Percentiles rank a stretch among this genome's conserved stretches.
Evolutionary conservation across 495 filamentous ascomycete species (phyloP).

Genomic region (Polyplosphaeria fusca): DNA sequence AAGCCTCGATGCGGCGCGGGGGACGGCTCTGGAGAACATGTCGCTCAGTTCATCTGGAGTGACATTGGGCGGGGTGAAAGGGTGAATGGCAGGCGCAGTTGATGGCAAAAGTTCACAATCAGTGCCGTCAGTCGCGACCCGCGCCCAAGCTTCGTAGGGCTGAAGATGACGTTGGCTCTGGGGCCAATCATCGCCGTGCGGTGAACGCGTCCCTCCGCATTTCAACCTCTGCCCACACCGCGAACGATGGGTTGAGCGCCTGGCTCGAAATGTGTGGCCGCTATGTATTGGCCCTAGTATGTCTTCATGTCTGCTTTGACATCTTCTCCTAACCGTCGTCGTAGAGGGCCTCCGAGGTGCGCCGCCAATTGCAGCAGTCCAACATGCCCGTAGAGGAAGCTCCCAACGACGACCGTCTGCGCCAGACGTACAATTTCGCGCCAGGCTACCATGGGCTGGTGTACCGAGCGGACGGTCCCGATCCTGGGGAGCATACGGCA

Average conservation of each 20-base stretch:
- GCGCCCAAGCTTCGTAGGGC: constrained; percentile 16
- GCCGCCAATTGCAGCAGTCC: constrained; percentile 65
- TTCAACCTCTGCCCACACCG: background rate
- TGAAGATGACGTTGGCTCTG: constrained; percentile 22
- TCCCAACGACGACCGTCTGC: constrained; percentile 66
- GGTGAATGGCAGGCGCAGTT: background rate
- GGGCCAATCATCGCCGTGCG: constrained; percentile 15
- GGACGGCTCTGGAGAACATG: constrained; percentile 27
- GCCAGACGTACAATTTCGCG: constrained; percentile 89
- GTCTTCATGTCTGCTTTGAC: constrained; percentile 30
- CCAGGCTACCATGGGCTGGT: constrained; percentile 82
- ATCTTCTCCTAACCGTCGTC: constrained; percentile 38
- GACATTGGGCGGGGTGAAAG: too few species aligned
- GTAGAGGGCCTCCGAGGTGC: constrained; percentile 62
- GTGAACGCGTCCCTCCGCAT: background rate
- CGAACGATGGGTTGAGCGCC: constrained; percentile 23
- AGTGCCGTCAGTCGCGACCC: background rate
- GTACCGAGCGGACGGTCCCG: constrained; percentile 72
- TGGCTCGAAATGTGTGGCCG: constrained; percentile 73
- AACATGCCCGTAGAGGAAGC: constrained; percentile 75
- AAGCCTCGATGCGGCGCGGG: constrained; percentile 14
- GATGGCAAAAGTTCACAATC: background rate
- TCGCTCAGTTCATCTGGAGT: background rate
- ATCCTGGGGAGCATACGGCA: constrained; percentile 46
- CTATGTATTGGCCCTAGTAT: constrained; percentile 75